Evolutionary conservation across 768 basidiomycete genomes (phyloP).

Genomic region (Heimioporus sp.): DNA sequence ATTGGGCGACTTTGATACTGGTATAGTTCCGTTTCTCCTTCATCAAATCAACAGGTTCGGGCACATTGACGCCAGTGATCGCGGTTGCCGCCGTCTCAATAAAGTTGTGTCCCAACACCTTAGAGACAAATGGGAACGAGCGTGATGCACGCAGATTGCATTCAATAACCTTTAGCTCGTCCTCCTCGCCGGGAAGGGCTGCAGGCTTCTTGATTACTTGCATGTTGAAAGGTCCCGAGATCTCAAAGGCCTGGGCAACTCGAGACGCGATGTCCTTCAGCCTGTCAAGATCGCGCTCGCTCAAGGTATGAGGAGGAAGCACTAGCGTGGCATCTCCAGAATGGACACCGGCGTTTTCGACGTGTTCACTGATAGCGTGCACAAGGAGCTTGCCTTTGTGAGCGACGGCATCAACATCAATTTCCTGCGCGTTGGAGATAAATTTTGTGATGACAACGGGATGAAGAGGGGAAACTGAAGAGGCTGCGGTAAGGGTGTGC

Average conservation of each 20-base stretch:
- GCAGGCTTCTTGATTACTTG: conserved; percentile 89
- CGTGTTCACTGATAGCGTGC: conserved; percentile 97
- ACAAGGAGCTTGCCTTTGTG: conserved; percentile 89
- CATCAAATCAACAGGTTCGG: conserved; percentile 92
- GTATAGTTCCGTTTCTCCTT: conserved; percentile 84
- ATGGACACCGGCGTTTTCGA: conserved; percentile 98
- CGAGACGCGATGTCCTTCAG: conserved; percentile 93
- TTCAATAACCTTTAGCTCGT: conserved; percentile 94
- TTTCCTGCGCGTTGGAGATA: conserved; percentile 97
- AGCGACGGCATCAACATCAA: conserved; percentile 96
- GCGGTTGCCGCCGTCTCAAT: conserved; percentile 91
- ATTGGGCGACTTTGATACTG: conserved; percentile 96
- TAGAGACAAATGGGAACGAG: conserved; percentile 99
- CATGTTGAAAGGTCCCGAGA: conserved; percentile 99
- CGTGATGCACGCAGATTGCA: conserved; percentile 98
- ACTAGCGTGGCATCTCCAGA: conserved; percentile 98
- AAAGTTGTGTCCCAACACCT: conserved; percentile 96
- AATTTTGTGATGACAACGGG: conserved; percentile 99
- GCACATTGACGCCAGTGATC: conserved; percentile 82
- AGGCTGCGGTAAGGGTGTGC: conserved; percentile 95
- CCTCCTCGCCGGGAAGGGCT: conserved; percentile 47
- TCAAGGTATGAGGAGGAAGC: conserved; percentile 87
- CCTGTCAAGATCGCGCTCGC: conserved; percentile 72
- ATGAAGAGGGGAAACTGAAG: conserved; percentile 93
- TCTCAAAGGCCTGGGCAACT: conserved; percentile 92